Evolutionary conservation across 2,329 filamentous ascomycete species (phyloP), one percentile per base, ranked within the genome.

Genomic region (Onygenales sp.): DNA sequence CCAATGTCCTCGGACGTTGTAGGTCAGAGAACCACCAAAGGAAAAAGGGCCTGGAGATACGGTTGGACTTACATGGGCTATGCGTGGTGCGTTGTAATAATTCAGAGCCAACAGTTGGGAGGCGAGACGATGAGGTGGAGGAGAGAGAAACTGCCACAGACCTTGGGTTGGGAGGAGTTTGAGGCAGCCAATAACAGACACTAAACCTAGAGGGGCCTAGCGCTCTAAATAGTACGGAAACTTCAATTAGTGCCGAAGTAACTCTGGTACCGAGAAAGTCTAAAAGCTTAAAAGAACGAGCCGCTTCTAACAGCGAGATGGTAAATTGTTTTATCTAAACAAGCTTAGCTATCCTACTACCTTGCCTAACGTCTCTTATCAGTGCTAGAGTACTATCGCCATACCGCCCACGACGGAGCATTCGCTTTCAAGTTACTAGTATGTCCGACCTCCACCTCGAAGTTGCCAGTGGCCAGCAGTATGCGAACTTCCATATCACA

Each of bases 371-470:
- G 72, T 72, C 1, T 72, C 46, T 41, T 38, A 17, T 17, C 17
- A 17, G 2, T 17, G 21, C 1, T n/a, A 21, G 9, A 38, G 6
- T 39, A 7, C 9, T 49, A 41, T 39, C 3, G 6, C 50, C 45
- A 7, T 36, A 17, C 35, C 35, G 35, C 4, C 14, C 27, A 8
- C 47, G 21, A 31, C 21, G 6, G 36, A 42, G 27, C 5, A 42
- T 42, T 53, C 54, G 57, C 7, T 61, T 64, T 43, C 63, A 64
- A 52, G 46, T 63, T 27, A n/a, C n/a, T n/a, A n/a, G n/a, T n/a
- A 33, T 65, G 45, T 65, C 63, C 8, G 62, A 65, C 55, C 58
- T 65, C 27, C 62, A 64, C 46, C 60, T 64, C 21, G 62, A 65
- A 55, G 55, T 64, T 32, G n/a, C n/a, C n/a, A n/a, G n/a, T n/a